These are phyloP conservation scores for Mycena floridula DNA, from an alignment of 768 basidiomycete species.

Conservation along the genomic window DNA sequence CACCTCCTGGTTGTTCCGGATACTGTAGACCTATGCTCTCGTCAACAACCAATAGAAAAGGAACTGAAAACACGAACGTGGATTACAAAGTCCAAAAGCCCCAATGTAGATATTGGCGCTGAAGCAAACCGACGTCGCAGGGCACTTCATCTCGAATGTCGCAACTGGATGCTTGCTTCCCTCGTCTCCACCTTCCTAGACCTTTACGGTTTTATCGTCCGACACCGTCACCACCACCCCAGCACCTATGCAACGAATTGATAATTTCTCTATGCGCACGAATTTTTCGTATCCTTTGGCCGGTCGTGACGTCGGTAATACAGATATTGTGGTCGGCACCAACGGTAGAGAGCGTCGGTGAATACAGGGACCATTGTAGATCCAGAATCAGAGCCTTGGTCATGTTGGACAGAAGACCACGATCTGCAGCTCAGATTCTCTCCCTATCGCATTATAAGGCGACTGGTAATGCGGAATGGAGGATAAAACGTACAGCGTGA, in stretches of 20 bases:
- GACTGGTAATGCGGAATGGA: background rate
- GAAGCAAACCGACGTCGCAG: constrained; percentile 91
- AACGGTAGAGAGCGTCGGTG: constrained; percentile 71
- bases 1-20: constrained; percentile 78
- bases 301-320: constrained; percentile 77
- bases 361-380: constrained; percentile 84
- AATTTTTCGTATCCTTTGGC: constrained; percentile 74
- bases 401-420: constrained; percentile 73
- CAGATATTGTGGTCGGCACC: constrained; percentile 84
- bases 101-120: constrained; percentile 85
- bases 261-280: constrained; percentile 89
- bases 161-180: constrained; percentile 58
- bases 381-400: constrained; percentile 92
- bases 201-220: constrained; percentile 86
- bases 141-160: constrained; percentile 80
- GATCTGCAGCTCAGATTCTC: constrained; percentile 90
- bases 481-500: constrained; percentile 69
- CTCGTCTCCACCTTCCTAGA: constrained; percentile 89
- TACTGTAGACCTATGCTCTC: constrained; percentile 78
- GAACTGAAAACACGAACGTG: constrained; percentile 53
- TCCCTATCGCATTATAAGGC: constrained; percentile 32
- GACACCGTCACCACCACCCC: constrained; percentile 86
- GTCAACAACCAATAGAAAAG: too few relatives aligned
- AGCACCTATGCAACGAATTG: constrained; percentile 79
- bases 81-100: constrained; percentile 91